Percentiles rank a stretch among this genome's conserved stretches.
Conservation (phyloP, 2,329 filamentous ascomycete genomes). For the Knufia fluminis region DNA sequence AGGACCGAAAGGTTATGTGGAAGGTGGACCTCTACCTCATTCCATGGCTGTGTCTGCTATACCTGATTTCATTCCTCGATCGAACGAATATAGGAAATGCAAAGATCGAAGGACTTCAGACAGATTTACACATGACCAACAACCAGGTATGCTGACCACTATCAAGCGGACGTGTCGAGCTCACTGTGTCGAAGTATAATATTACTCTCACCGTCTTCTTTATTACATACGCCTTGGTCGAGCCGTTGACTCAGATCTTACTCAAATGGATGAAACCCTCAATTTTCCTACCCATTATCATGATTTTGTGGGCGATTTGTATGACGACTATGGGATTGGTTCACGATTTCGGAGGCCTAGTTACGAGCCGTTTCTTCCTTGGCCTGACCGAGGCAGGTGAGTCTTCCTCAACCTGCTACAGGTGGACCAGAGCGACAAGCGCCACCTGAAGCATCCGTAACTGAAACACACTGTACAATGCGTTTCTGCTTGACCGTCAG, state of each 20-base stretch:
- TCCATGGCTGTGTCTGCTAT: slow-evolving; percentile 39
- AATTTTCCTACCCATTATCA: slow-evolving; percentile 72
- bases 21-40: slow-evolving; percentile 38
- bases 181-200: slow-evolving; percentile 47
- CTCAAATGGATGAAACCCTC: slow-evolving; percentile 68
- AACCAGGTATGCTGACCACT: slow-evolving; percentile 36
- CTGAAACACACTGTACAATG: too few relatives aligned
- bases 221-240: slow-evolving; percentile 71
- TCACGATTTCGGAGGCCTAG: slow-evolving; percentile 37
- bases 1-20: slow-evolving; percentile 38
- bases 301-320: slow-evolving; percentile 49
- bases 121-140: slow-evolving; percentile 54
- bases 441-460: too few relatives aligned
- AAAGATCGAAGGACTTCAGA: slow-evolving; percentile 47
- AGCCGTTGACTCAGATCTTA: slow-evolving; percentile 65
- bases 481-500: too few relatives aligned
- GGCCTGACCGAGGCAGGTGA: slow-evolving; percentile 48
- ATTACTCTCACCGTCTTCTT: slow-evolving; percentile 74
- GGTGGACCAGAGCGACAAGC: too few relatives aligned
- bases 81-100: slow-evolving; percentile 69
- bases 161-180: too few relatives aligned
- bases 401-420: too few relatives aligned
- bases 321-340: slow-evolving; percentile 40
- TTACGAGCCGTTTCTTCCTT: slow-evolving; percentile 40
- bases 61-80: slow-evolving; percentile 29